These are phyloP conservation scores for Candida insectalens DNA, from an alignment of 805 yeast genomes.

Conservation along the genomic window DNA sequence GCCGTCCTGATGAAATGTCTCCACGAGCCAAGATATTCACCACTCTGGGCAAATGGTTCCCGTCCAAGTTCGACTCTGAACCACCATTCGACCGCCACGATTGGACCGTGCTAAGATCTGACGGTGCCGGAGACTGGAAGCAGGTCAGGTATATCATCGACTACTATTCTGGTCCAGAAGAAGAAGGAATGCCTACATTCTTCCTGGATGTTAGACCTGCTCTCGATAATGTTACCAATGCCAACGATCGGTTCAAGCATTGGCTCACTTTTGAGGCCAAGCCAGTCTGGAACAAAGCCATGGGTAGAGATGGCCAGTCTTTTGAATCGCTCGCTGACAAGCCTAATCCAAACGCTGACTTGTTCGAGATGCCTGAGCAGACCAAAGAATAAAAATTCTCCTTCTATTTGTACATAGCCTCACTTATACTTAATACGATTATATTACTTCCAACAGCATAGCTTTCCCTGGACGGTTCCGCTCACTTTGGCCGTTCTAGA, in stretches of 20 bases:
- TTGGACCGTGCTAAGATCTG: conserved; percentile 84
- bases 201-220: conserved; percentile 95
- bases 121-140: conserved; percentile 44
- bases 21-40: conserved; percentile 77
- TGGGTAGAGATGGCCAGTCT: conserved; percentile 36
- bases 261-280: conserved; percentile 39
- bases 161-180: conserved; percentile 88
- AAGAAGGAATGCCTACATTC: conserved; percentile 84
- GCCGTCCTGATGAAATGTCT: conserved; percentile 78
- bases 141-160: conserved; percentile 89
- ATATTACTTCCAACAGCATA: conserved; percentile 22
- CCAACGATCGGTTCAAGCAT: conserved; percentile 56
- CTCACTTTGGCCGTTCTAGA: conserved; percentile 30
- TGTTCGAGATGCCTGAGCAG: too few relatives aligned
- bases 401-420: too few relatives aligned
- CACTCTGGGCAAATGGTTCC: conserved; percentile 58
- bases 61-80: conserved; percentile 58
- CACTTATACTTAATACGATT: too few relatives aligned
- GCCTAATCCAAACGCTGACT: too few relatives aligned
- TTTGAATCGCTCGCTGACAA: not conserved
- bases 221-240: conserved; percentile 55
- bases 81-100: conserved; percentile 98
- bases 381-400: too few relatives aligned
- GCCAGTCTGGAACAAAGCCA: conserved; percentile 61
- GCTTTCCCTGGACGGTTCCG: conserved; percentile 25